These are phyloP conservation scores for Amphirosellinia nigrospora DNA, from an alignment of 495 filamentous ascomycete species.

Conservation along the genomic window DNA sequence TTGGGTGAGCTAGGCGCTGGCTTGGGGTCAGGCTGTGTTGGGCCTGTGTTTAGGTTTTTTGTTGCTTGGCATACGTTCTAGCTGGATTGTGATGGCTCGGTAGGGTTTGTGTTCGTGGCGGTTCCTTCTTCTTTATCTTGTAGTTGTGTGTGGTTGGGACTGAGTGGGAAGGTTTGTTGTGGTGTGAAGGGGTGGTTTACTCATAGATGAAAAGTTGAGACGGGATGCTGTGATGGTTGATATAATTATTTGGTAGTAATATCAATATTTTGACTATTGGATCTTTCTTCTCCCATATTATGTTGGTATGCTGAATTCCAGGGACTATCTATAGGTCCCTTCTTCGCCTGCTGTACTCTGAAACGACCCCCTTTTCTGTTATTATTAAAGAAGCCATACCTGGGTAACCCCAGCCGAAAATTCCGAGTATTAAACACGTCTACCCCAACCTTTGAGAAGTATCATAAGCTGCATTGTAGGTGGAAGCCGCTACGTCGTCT, in stretches of 20 bases:
- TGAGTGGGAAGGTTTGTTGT: not conserved
- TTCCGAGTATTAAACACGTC: too few relatives aligned
- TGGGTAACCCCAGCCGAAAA: too few relatives aligned
- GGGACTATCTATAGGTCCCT: not conserved
- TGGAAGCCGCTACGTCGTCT: too few relatives aligned
- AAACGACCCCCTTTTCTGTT: too few relatives aligned
- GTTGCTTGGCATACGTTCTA: not conserved
- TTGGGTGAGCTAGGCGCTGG: not conserved
- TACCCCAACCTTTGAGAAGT: too few relatives aligned
- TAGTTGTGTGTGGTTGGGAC: too few relatives aligned
- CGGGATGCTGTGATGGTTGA: not conserved
- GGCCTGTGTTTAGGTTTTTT: not conserved
- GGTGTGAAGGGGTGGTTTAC: not conserved
- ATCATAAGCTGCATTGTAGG: too few relatives aligned
- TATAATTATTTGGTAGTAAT: conserved; percentile 14
- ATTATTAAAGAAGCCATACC: too few relatives aligned
- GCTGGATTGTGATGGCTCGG: not conserved
- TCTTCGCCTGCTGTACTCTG: not conserved
- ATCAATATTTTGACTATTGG: not conserved
- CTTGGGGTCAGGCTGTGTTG: not conserved
- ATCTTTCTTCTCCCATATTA: not conserved
- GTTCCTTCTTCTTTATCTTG: not conserved
- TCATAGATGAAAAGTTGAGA: not conserved
- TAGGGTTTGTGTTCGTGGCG: not conserved
- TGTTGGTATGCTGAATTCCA: not conserved